phyloP scores from a whole-genome alignment of 768 basidiomycete species.

The Guyanaporus albipodus region DNA sequence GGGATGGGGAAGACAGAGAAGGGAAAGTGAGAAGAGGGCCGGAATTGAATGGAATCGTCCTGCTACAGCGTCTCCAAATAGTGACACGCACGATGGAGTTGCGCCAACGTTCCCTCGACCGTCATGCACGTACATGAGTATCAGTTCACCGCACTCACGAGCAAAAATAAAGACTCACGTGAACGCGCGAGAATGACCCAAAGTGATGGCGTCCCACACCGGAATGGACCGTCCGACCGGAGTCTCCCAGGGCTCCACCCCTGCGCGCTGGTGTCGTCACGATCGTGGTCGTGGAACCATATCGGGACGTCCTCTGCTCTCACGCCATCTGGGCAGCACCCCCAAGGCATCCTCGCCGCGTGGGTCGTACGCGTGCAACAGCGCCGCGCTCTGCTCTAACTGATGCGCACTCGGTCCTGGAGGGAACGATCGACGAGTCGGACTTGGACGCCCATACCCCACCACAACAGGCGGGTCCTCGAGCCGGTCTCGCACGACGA shows the following conservation, averaged over 20 bases:
- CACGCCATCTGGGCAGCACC: slow-evolving; percentile 34
- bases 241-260: slow-evolving; percentile 47
- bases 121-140: not conserved
- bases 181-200: slow-evolving; percentile 44
- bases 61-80: slow-evolving; percentile 6
- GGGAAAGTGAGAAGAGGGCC: too few relatives aligned
- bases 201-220: slow-evolving; percentile 59
- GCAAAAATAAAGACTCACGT: slow-evolving; percentile 38
- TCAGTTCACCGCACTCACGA: not conserved
- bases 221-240: slow-evolving; percentile 37
- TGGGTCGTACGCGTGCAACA: slow-evolving; percentile 47
- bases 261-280: slow-evolving; percentile 35
- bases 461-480: slow-evolving; percentile 42
- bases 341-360: slow-evolving; percentile 15
- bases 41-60: too few relatives aligned
- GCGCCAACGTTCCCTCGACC: slow-evolving; percentile 22
- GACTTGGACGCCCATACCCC: too few relatives aligned
- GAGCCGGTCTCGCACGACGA: slow-evolving; percentile 42
- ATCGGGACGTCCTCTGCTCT: slow-evolving; percentile 40
- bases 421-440: slow-evolving; percentile 49
- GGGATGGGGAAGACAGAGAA: too few relatives aligned
- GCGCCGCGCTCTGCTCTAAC: slow-evolving; percentile 43
- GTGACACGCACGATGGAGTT: slow-evolving; percentile 20
- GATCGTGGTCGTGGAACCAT: slow-evolving; percentile 56
- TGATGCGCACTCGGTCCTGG: slow-evolving; percentile 42